Percentiles rank a stretch among this genome's conserved stretches.
phyloP scores from a whole-genome alignment of 257 asterid species.

The Solanum sitiens region DNA sequence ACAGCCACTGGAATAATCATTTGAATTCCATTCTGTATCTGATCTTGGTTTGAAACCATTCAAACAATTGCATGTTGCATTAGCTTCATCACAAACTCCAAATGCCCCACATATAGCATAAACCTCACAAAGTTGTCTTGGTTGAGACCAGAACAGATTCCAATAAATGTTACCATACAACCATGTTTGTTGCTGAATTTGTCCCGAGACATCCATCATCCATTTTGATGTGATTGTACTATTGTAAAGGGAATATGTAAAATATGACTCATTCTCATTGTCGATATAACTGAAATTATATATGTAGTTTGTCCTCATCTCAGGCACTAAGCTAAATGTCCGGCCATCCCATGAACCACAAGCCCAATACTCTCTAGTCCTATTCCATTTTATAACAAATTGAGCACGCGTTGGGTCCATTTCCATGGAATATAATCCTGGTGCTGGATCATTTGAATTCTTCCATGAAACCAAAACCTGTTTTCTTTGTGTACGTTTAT shows the following conservation, averaged over 20 bases:
- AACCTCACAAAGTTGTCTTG: background rate
- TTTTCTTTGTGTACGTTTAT: background rate
- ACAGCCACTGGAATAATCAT: background rate
- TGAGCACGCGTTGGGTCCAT: background rate
- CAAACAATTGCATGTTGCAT: background rate
- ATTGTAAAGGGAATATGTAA: slow-evolving; percentile 23
- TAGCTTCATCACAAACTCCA: background rate
- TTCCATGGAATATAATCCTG: slow-evolving; percentile 5
- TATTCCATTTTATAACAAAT: background rate
- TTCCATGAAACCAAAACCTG: slow-evolving; percentile 2
- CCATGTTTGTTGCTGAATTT: slow-evolving; percentile 19
- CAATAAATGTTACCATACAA: background rate
- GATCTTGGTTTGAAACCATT: background rate
- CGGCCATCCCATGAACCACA: slow-evolving; percentile 61
- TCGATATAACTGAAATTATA: slow-evolving; percentile 13
- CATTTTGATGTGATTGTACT: slow-evolving; percentile 6
- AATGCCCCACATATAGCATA: background rate
- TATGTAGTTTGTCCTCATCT: slow-evolving; percentile 8
- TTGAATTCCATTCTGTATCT: background rate
- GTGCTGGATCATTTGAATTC: slow-evolving; percentile 1
- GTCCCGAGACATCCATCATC: slow-evolving; percentile 26
- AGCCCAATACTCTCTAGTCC: slow-evolving; percentile 36
- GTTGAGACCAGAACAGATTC: background rate
- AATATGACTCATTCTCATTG: slow-evolving; percentile 13
- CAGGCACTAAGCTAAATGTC: slow-evolving; percentile 36